Conservation (phyloP, 768 basidiomycete genomes). For the Psilocybe cyanescens region DNA sequence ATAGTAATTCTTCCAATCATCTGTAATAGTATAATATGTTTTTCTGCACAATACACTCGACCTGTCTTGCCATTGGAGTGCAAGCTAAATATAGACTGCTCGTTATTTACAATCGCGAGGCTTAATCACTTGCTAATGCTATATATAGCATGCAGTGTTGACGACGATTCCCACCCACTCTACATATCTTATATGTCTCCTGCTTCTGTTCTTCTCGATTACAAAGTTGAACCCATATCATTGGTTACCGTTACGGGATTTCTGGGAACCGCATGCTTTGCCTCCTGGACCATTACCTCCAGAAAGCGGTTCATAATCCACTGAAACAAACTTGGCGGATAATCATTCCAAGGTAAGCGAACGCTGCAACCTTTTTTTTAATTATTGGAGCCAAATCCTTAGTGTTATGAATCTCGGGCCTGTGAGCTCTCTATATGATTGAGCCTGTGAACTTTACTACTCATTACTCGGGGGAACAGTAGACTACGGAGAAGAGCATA, state of each 20-base stretch:
- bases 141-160: too few species aligned
- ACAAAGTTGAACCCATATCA: constrained; percentile 26
- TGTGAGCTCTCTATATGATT: constrained; percentile 55
- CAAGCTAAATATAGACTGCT: not conserved
- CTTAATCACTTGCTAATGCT: too few species aligned
- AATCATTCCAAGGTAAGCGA: constrained; percentile 23
- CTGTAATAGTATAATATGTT: constrained; percentile 13
- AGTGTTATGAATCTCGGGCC: constrained; percentile 41
- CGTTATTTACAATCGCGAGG: too few species aligned
- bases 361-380: not conserved
- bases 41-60: not conserved
- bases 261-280: constrained; percentile 37
- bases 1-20: constrained; percentile 14
- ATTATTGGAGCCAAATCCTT: not conserved
- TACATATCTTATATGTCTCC: not conserved
- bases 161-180: not conserved
- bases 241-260: constrained; percentile 55
- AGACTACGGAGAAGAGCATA: constrained; percentile 51
- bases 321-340: constrained; percentile 6
- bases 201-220: not conserved
- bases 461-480: constrained; percentile 49
- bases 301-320: not conserved
- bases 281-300: constrained; percentile 39
- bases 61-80: too few species aligned
- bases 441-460: constrained; percentile 56